Evolutionary conservation across 257 asterid genomes (phyloP).

Genomic region (Leptodermis oblonga): DNA sequence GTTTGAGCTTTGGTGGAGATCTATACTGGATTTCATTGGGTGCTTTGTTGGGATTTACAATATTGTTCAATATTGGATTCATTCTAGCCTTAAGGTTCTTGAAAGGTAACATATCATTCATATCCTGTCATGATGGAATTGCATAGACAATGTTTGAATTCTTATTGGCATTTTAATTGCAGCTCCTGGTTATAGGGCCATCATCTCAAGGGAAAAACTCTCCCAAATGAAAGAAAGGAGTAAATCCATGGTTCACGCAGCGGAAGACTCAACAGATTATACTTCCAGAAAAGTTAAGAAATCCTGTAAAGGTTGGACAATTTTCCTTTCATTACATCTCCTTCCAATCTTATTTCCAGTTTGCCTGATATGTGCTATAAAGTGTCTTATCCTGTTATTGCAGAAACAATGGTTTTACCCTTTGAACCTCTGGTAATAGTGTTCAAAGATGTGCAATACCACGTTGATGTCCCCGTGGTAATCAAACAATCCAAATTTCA

Average conservation of each 20-base stretch:
- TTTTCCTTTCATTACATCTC: neutral
- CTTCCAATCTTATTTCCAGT: neutral
- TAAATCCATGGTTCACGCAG: slow-evolving; percentile 18
- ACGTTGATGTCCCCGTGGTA: slow-evolving; percentile 48
- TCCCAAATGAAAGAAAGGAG: slow-evolving; percentile 32
- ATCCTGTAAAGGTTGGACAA: slow-evolving; percentile 21
- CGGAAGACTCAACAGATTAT: slow-evolving; percentile 11
- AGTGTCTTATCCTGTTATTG: neutral
- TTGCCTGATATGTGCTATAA: neutral
- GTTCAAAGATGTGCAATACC: slow-evolving; percentile 52
- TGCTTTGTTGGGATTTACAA: slow-evolving; percentile 47
- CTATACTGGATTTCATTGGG: slow-evolving; percentile 52
- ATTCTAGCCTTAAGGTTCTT: slow-evolving; percentile 45
- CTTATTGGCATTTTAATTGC: slow-evolving; percentile 9
- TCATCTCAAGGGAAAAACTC: slow-evolving; percentile 49
- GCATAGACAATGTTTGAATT: neutral
- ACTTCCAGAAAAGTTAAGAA: slow-evolving; percentile 18
- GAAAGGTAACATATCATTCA: slow-evolving; percentile 33
- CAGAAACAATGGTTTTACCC: slow-evolving; percentile 62
- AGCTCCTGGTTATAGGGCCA: slow-evolving; percentile 68
- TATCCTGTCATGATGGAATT: slow-evolving; percentile 8
- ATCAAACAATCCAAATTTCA: neutral
- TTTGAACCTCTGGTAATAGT: slow-evolving; percentile 47
- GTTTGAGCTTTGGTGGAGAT: slow-evolving; percentile 38
- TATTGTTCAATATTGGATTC: slow-evolving; percentile 49